Percentiles rank a stretch among this genome's conserved stretches.
phyloP scores from a whole-genome alignment of 2,329 filamentous ascomycete genomes.

The Fusarium acutatum region DNA sequence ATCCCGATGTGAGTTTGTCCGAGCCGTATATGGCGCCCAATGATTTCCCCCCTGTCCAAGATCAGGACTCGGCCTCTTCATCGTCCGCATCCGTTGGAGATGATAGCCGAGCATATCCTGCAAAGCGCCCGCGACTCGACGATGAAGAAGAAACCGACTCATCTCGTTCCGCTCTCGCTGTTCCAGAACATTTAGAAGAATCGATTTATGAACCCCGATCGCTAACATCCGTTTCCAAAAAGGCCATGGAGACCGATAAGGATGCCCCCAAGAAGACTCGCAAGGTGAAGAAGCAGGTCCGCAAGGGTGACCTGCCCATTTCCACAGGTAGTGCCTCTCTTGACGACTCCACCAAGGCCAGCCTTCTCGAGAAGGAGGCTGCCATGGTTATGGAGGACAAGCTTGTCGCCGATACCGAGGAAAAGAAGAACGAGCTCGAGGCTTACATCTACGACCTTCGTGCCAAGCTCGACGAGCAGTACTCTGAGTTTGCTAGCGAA shows the following conservation, averaged over 20 bases:
- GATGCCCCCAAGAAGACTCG: slow-evolving; percentile 84
- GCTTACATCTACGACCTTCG: slow-evolving; percentile 96
- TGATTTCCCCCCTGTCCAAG: neutral
- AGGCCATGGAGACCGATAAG: slow-evolving; percentile 89
- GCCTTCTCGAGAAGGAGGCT: slow-evolving; percentile 82
- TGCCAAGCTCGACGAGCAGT: slow-evolving; percentile 93
- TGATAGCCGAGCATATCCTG: slow-evolving; percentile 12
- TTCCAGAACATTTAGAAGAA: slow-evolving; percentile 1
- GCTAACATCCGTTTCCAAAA: slow-evolving; percentile 39
- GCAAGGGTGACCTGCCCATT: slow-evolving; percentile 94
- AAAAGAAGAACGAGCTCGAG: slow-evolving; percentile 99
- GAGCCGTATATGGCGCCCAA: neutral
- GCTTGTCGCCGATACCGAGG: slow-evolving; percentile 95
- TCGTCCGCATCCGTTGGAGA: slow-evolving; percentile 29
- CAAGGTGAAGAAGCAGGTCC: slow-evolving; percentile 99
- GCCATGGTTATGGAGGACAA: slow-evolving; percentile 98
- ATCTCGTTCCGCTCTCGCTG: neutral
- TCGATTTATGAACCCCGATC: slow-evolving; percentile 7
- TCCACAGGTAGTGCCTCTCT: slow-evolving; percentile 83
- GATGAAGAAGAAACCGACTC: neutral
- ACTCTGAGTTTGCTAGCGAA: slow-evolving; percentile 86
- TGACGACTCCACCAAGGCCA: slow-evolving; percentile 72
- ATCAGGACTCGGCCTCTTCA: neutral
- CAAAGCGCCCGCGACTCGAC: slow-evolving; percentile 35
- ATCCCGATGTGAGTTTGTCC: slow-evolving; percentile 73